Conservation (phyloP, 176 grass and related monocot genomes). For the Eragrostis curvula region DNA sequence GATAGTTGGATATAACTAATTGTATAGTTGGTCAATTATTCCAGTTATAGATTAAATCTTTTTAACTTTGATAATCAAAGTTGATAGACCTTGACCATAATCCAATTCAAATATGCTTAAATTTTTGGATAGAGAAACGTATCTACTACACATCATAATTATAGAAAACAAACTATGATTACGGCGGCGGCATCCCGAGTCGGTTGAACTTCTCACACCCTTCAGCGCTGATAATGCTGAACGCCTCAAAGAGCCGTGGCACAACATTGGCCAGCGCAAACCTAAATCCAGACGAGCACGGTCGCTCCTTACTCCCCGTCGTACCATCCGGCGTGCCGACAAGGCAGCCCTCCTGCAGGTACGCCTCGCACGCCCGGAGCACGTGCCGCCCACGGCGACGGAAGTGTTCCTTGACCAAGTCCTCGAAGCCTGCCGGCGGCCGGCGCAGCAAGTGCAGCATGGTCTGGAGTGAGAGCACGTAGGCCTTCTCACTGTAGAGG, state of each 20-base stretch:
- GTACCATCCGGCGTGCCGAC: not conserved
- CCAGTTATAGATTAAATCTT: no score
- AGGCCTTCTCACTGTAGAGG: conserved; percentile 20
- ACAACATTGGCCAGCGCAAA: not conserved
- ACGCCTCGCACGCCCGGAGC: not conserved
- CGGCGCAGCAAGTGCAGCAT: not conserved
- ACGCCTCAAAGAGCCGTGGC: not conserved
- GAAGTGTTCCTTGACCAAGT: not conserved
- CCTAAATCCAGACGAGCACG: not conserved
- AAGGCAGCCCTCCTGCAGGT: not conserved
- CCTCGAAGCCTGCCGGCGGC: not conserved
- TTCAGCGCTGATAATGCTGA: not conserved
- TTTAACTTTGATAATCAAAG: no score
- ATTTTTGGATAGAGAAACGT: no score
- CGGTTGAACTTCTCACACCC: no score
- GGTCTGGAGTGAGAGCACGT: not conserved
- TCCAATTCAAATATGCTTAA: no score
- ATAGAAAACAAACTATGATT: no score
- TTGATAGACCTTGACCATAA: no score
- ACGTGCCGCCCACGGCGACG: not conserved
- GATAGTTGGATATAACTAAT: no score
- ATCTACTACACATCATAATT: no score
- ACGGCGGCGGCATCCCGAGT: no score
- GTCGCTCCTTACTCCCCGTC: not conserved
- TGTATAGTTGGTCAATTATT: no score